Evolutionary conservation across 495 filamentous ascomycete genomes (phyloP).

Genomic region (Hypoxylon perforatum): DNA sequence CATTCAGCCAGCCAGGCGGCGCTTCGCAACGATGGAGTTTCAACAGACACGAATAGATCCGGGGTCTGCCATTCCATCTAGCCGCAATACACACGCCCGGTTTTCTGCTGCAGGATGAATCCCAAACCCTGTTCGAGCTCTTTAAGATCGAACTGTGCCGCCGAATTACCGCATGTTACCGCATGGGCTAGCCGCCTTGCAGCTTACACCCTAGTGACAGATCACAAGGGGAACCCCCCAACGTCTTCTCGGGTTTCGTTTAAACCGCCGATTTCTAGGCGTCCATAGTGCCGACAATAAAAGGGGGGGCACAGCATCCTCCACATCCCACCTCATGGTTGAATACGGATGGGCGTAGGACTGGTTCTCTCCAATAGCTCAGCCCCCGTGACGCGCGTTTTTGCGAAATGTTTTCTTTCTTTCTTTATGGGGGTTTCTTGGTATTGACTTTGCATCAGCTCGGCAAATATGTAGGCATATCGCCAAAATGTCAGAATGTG

Average conservation of each 20-base stretch:
- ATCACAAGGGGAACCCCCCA: constrained; percentile 28
- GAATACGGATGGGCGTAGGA: constrained; percentile 9
- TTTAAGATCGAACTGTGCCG: constrained; percentile 29
- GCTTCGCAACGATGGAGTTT: constrained; percentile 6
- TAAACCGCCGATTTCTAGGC: constrained; percentile 28
- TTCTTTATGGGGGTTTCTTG: not conserved
- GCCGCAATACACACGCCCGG: not conserved
- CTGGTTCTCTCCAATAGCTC: not conserved
- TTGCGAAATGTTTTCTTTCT: not conserved
- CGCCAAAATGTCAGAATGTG: too few relatives aligned
- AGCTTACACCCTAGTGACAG: constrained; percentile 28
- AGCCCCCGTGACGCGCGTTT: constrained; percentile 41
- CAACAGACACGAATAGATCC: constrained; percentile 13
- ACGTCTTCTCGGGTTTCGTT: constrained; percentile 17
- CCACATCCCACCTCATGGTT: constrained; percentile 12
- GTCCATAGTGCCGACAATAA: constrained; percentile 24
- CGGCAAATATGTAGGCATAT: too few relatives aligned
- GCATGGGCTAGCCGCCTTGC: constrained; percentile 13
- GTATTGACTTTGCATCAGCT: not conserved
- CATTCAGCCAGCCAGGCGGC: constrained; percentile 3
- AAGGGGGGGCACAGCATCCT: constrained; percentile 18
- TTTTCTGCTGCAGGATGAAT: constrained; percentile 8
- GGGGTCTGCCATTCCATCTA: constrained; percentile 1
- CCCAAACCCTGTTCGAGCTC: constrained; percentile 17
- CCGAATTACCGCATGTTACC: constrained; percentile 12